Base-by-base conservation (phyloP, 768 basidiomycete genomes). In the Pseudohyphozyma bogoriensis region DNA sequence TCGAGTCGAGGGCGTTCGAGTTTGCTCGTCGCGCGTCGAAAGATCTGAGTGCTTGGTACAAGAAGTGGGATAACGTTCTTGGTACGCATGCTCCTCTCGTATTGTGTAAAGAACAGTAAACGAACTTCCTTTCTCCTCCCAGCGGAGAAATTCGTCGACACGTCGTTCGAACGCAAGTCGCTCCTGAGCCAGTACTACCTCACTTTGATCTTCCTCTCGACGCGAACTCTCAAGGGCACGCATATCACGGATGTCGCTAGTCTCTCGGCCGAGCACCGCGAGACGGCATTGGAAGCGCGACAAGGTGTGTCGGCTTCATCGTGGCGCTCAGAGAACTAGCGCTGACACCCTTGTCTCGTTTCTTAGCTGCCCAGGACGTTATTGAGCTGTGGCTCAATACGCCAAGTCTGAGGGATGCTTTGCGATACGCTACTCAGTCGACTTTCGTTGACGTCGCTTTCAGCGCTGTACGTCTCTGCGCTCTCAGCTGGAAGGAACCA, bases 391-490 rank as follows among this genome's bases (percentile, higher is more conserved):
- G 42, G 11, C 18, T 58, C 29, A 47, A 36, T 18, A 32, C 44
- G 10, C 40, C 35, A 8, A n/a, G n/a, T 47, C 68, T 64, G 26
- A 69, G 88, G 24, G 87, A 86, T 53, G 86, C 89, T n/a, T 80
- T 90, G 54, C 82, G 87, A 54, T 92, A 92, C 73, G 88, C 91
- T 2, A 88, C 92, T 20, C 91, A 93, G 71, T 90, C 93, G 73
- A 86, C 83, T 67, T 83, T 93, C 59, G 89, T 91, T 58, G 91
- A 86, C 3, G 85, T 88, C 39, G 86, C 89, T 12, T 92, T 93
- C 74, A 87, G 88, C 20, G 89, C 35, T 36, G 51, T 37, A n/a
- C 35, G 51, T 26, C 12, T 37, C 11, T 51, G 11, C 22, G 16
- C 10, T 3, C n/a, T 35, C 32, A 22, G 6, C 51, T 22, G 32